A percentile compares a stretch with the other conserved stretches of the same genome.
These are phyloP conservation scores for Russula foetens DNA, from an alignment of 768 basidiomycete species.

Conservation along the genomic window DNA sequence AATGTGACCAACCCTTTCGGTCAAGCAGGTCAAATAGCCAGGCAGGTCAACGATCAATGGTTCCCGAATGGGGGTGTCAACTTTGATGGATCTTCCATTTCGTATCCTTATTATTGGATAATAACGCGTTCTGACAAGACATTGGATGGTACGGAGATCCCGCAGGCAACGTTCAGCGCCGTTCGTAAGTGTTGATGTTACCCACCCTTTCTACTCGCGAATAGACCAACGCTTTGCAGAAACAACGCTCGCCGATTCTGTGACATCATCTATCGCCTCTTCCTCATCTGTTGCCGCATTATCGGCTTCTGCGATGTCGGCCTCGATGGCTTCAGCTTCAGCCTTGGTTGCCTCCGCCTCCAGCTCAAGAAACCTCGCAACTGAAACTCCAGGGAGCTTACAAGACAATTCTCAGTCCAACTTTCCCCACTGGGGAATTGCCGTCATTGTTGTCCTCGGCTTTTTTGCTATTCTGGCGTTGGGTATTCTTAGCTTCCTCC, in stretches of 20 bases:
- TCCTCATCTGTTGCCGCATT: constrained; percentile 35
- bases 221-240: constrained; percentile 34
- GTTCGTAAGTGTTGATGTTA: constrained; percentile 53
- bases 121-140: constrained; percentile 51
- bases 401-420: constrained; percentile 35
- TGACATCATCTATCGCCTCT: constrained; percentile 43
- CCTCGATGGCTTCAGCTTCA: constrained; percentile 20
- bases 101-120: constrained; percentile 72
- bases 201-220: constrained; percentile 10
- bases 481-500: constrained; percentile 61
- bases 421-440: constrained; percentile 89
- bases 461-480: constrained; percentile 72
- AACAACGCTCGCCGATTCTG: constrained; percentile 67
- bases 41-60: constrained; percentile 69
- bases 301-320: constrained; percentile 20
- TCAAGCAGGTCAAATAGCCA: constrained; percentile 44
- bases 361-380: constrained; percentile 6
- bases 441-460: constrained; percentile 80
- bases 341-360: constrained; percentile 24
- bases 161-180: constrained; percentile 70
- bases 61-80: constrained; percentile 48
- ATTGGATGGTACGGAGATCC: constrained; percentile 50
- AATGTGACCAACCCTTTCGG: constrained; percentile 40
- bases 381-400: constrained; percentile 28
- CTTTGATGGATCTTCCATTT: constrained; percentile 40